Percentiles rank a stretch among this genome's conserved stretches.
Evolutionary conservation across 1,139 yeast species (phyloP).

Genomic region (Yamadazyma atlantica): DNA sequence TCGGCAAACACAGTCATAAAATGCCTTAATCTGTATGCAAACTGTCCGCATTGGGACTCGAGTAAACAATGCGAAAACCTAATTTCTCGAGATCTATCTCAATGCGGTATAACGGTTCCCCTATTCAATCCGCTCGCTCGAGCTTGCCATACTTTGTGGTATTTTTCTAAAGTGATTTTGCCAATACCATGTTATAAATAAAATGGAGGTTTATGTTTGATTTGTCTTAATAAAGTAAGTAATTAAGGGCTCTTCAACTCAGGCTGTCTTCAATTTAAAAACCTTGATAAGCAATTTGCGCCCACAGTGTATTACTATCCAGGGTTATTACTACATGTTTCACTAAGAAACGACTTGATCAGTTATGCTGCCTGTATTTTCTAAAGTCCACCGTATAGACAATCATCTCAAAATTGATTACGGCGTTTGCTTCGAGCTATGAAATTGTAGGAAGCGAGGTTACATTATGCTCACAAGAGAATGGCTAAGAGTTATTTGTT

Average conservation of each 20-base stretch:
- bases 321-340: too few relatives aligned
- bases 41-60: conserved; percentile 4
- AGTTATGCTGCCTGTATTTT: too few relatives aligned
- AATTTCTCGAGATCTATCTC: background rate
- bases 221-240: conserved; percentile 1
- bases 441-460: too few relatives aligned
- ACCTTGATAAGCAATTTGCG: background rate
- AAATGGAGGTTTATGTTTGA: background rate
- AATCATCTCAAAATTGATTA: too few relatives aligned
- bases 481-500: too few relatives aligned
- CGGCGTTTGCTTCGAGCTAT: too few relatives aligned
- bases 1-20: background rate
- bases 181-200: background rate
- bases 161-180: background rate
- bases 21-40: conserved; percentile 3
- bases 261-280: too few relatives aligned
- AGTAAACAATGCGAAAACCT: background rate
- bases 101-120: conserved; percentile 1
- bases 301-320: too few relatives aligned
- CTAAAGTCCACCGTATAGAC: too few relatives aligned
- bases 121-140: background rate
- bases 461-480: too few relatives aligned
- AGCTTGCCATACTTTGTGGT: background rate
- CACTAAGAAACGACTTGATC: too few relatives aligned
- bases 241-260: too few relatives aligned